Conservation (phyloP, 805 yeast genomes). For the Yarrowia deformans region DNA sequence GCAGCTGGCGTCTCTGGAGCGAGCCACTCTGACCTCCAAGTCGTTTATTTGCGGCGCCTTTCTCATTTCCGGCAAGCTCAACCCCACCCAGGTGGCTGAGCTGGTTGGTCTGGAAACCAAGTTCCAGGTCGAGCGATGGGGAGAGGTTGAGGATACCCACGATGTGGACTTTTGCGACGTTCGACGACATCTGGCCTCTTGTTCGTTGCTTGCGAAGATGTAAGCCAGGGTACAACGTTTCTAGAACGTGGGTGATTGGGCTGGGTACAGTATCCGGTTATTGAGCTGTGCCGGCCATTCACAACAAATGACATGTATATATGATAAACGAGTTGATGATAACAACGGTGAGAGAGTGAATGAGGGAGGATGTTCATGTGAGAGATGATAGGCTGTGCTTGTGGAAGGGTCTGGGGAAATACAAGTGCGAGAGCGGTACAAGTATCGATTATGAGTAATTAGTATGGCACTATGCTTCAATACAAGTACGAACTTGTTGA, state of each 20-base stretch:
- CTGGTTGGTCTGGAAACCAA: slow-evolving; percentile 82
- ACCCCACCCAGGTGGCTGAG: slow-evolving; percentile 74
- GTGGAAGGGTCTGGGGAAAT: too few species aligned
- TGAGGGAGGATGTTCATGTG: too few species aligned
- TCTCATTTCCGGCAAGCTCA: slow-evolving; percentile 55
- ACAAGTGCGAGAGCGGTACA: too few species aligned
- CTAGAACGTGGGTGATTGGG: too few species aligned
- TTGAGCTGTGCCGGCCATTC: not conserved
- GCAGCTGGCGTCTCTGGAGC: slow-evolving; percentile 88
- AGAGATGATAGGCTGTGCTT: too few species aligned
- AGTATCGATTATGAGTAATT: too few species aligned
- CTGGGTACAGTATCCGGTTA: too few species aligned
- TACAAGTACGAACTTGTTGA: too few species aligned
- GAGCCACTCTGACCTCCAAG: slow-evolving; percentile 84
- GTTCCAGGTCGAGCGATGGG: slow-evolving; percentile 91
- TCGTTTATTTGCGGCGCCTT: slow-evolving; percentile 84
- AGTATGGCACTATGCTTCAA: too few species aligned
- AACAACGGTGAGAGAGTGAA: too few species aligned
- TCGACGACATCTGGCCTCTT: slow-evolving; percentile 65
- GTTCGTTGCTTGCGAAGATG: not conserved
- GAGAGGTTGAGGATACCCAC: slow-evolving; percentile 98
- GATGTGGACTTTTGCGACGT: slow-evolving; percentile 95
- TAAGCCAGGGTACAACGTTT: not conserved
- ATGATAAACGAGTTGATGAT: slow-evolving; percentile 4
- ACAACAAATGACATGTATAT: not conserved